Conservation (phyloP, 495 filamentous ascomycete genomes). For the Neurospora sublineolata region DNA sequence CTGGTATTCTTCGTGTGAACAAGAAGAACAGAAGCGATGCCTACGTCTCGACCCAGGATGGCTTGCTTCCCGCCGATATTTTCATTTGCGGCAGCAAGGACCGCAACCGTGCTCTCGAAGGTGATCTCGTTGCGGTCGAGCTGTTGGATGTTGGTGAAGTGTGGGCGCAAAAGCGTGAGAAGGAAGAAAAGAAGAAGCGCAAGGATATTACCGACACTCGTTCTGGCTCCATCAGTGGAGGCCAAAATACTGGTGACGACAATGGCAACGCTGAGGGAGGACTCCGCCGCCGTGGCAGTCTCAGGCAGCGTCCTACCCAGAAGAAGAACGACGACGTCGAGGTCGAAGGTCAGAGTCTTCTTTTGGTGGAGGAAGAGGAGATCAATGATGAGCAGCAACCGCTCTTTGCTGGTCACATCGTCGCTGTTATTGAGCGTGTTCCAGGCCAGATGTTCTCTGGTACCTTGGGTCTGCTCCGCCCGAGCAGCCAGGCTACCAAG, state of each 20-base stretch:
- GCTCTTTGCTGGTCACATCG: constrained; percentile 90
- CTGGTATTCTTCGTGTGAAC: constrained; percentile 93
- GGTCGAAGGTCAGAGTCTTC: constrained; percentile 92
- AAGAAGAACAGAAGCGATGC: constrained; percentile 99
- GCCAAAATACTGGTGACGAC: constrained; percentile 53
- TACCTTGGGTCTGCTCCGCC: constrained; percentile 81
- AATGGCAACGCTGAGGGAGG: constrained; percentile 63
- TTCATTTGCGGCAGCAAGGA: constrained; percentile 99
- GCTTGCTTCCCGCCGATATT: constrained; percentile 84
- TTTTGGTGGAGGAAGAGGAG: constrained; percentile 95
- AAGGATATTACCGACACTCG: constrained; percentile 95
- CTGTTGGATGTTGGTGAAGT: constrained; percentile 97
- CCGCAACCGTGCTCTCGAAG: constrained; percentile 88
- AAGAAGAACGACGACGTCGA: constrained; percentile 99
- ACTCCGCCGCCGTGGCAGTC: constrained; percentile 82
- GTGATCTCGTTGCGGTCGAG: constrained; percentile 90
- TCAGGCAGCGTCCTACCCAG: constrained; percentile 91
- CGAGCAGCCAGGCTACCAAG: constrained; percentile 97
- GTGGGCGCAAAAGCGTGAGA: constrained; percentile 96
- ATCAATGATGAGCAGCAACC: constrained; percentile 98
- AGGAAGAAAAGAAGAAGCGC: constrained; percentile 99
- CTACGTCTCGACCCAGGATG: constrained; percentile 87
- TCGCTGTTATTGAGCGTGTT: constrained; percentile 93
- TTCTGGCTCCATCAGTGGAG: constrained; percentile 56
- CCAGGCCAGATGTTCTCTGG: constrained; percentile 99